A percentile compares a stretch with the other conserved stretches of the same genome.
Evolutionary conservation across 2,329 filamentous ascomycete species (phyloP).

Genomic region (Xylariaceae sp.): DNA sequence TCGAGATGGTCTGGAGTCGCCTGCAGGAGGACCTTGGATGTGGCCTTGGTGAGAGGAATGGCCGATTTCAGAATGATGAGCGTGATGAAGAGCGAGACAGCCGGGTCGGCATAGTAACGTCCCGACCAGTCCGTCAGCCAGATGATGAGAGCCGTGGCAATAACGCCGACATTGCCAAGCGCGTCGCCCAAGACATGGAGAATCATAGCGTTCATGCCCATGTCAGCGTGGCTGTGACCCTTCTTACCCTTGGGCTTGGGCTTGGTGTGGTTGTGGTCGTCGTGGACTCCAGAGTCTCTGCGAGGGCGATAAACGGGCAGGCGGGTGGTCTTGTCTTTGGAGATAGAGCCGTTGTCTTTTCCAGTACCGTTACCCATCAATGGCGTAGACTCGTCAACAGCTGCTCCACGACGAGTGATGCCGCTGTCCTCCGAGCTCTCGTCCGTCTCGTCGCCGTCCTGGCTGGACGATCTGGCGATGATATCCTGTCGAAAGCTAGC

Average conservation of each 20-base stretch:
- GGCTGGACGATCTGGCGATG: slow-evolving; percentile 60
- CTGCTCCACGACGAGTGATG: slow-evolving; percentile 30
- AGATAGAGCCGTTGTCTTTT: slow-evolving; percentile 29
- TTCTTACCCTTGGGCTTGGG: slow-evolving; percentile 47
- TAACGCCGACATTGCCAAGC: slow-evolving; percentile 81
- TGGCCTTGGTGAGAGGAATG: slow-evolving; percentile 72
- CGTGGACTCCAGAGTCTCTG: slow-evolving; percentile 54
- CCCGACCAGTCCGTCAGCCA: slow-evolving; percentile 81
- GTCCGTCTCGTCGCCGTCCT: slow-evolving; percentile 44
- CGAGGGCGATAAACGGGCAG: slow-evolving; percentile 30
- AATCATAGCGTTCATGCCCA: slow-evolving; percentile 90
- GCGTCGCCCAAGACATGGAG: slow-evolving; percentile 76
- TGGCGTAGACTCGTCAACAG: slow-evolving; percentile 36
- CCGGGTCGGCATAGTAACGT: slow-evolving; percentile 83
- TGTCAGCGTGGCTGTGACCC: slow-evolving; percentile 62
- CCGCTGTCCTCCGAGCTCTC: slow-evolving; percentile 51
- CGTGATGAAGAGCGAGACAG: slow-evolving; percentile 91
- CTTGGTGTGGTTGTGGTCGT: slow-evolving; percentile 74
- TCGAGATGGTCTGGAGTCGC: slow-evolving; percentile 85
- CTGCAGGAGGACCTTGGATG: slow-evolving; percentile 84
- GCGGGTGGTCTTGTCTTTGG: slow-evolving; percentile 27
- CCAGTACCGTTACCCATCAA: slow-evolving; percentile 29
- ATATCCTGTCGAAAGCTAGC: slow-evolving; percentile 89
- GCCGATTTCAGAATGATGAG: slow-evolving; percentile 68
- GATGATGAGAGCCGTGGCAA: slow-evolving; percentile 77